A percentile compares a stretch with the other conserved stretches of the same genome.
Evolutionary conservation across 805 yeast genomes (phyloP).

Genomic region (Starmerella khaoyaiensis): DNA sequence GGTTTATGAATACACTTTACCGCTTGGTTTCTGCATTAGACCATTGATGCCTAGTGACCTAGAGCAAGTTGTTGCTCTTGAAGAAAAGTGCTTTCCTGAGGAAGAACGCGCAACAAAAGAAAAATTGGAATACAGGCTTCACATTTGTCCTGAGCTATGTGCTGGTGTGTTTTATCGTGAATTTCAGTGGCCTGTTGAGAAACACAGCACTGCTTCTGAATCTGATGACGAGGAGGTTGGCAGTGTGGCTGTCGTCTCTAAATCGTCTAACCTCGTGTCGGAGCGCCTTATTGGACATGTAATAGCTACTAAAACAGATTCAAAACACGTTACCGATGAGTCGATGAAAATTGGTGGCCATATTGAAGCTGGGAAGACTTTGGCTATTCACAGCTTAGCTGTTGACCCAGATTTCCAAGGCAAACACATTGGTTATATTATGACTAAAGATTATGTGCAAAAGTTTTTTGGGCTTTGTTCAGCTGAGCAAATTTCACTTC

Average conservation of each 20-base stretch:
- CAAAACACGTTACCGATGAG: conserved; percentile 12
- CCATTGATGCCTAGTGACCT: conserved; percentile 70
- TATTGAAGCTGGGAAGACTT: conserved; percentile 53
- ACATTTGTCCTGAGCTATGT: conserved; percentile 77
- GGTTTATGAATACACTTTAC: conserved; percentile 26
- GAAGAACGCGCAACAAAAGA: conserved; percentile 57
- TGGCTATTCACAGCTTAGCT: conserved; percentile 75
- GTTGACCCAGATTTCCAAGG: conserved; percentile 69
- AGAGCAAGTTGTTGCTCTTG: conserved; percentile 48
- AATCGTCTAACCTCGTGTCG: conserved; percentile 39
- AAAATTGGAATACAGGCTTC: conserved; percentile 54
- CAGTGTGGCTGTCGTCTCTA: conserved; percentile 50
- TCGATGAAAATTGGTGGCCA: conserved; percentile 40
- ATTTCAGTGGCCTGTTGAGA: conserved; percentile 23
- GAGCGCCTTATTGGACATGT: conserved; percentile 38
- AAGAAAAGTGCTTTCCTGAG: conserved; percentile 54
- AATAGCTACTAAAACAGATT: conserved; percentile 19
- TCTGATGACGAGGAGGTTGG: conserved; percentile 19
- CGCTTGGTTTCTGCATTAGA: conserved; percentile 53
- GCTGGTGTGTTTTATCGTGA: conserved; percentile 60
- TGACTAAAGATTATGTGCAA: conserved; percentile 81
- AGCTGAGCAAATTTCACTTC: conserved; percentile 61
- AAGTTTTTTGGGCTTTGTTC: conserved; percentile 76
- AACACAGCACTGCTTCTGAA: conserved; percentile 18
- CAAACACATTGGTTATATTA: conserved; percentile 65